Conservation (phyloP, 192 early-diverging fungal genomes). For the Helicostylum pulchrum region DNA sequence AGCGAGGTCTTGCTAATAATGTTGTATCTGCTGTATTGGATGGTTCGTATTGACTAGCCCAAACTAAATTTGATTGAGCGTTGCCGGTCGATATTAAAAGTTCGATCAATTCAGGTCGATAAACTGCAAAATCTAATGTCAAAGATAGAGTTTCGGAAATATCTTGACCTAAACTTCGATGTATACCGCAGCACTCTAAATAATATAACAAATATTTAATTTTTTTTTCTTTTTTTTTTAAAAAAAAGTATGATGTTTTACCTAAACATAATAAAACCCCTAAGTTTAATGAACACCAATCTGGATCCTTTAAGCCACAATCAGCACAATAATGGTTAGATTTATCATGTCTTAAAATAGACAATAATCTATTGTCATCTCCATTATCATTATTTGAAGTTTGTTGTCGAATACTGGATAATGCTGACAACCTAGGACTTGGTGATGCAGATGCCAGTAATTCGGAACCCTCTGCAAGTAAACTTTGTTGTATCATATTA, state of each 20-base stretch:
- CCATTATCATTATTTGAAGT: not conserved
- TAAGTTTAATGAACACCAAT: constrained; percentile 73
- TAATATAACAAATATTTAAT: too few relatives aligned
- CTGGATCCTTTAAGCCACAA: constrained; percentile 61
- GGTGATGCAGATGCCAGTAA: constrained; percentile 7
- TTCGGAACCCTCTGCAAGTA: constrained; percentile 7
- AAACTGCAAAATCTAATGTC: constrained; percentile 62
- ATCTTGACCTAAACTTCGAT: constrained; percentile 68
- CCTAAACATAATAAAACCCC: constrained; percentile 70
- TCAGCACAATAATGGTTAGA: constrained; percentile 65
- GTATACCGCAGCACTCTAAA: constrained; percentile 71
- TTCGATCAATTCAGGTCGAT: constrained; percentile 62
- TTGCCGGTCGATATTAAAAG: constrained; percentile 63
- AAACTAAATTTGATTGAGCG: constrained; percentile 56
- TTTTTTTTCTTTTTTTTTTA: too few relatives aligned
- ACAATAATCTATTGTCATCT: constrained; percentile 10
- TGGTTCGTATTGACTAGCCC: constrained; percentile 45
- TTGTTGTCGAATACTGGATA: not conserved
- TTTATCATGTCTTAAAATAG: constrained; percentile 26
- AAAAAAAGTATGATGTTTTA: constrained; percentile 25
- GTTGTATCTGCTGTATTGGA: not conserved
- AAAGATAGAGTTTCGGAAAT: constrained; percentile 73
- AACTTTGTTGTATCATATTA: not conserved
- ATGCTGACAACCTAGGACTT: constrained; percentile 12
- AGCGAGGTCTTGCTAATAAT: constrained; percentile 21